Evolutionary conservation across 305 asterid genomes (phyloP), one percentile per base, ranked within the genome.

Genomic region (Andrographis paniculata): DNA sequence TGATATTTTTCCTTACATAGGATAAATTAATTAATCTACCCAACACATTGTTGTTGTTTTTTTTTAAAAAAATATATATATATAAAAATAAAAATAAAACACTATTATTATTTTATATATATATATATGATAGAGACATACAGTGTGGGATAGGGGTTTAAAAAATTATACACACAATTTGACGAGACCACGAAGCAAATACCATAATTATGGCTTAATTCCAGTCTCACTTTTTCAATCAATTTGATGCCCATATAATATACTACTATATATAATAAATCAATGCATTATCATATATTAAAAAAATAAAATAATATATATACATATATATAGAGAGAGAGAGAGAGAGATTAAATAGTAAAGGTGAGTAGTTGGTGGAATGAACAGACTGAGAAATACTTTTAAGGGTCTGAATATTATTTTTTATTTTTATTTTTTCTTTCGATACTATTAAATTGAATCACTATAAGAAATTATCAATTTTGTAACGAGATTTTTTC

Each of bases 181-280:
- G 65, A 61, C 75, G 60, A 61, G 19, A 67, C 55, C 62, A 58
- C 58, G 64, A 68, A 72, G 69, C 55, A 70, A 61, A 4, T n/a
- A 53, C 15, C 45, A 45, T 39, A 43, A 42, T 57, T 40, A 48
- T 58, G 69, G 51, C 61, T 55, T 35, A 53, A 52, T 49, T 52
- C 15, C 45, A 37, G 58, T 53, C 55, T 48, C 43, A 33, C 65
- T 55, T 58, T 52, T 38, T 37, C 8, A 33, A 55, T 42, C 43
- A 14, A 15, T 38, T 49, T 43, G 18, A 14, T 10, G 2, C n/a
- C 33, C 8, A 35, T 44, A 11, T 17, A 45, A 17, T 15, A 16
- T 33, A n/a, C n/a, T n/a, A n/a, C n/a, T n/a, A n/a, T n/a, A n/a
- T 24, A 24, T 3, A 3, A 3, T 24, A 3, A 24, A 8, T 24